A percentile compares a stretch with the other conserved stretches of the same genome.
phyloP scores from a whole-genome alignment of 2,329 filamentous ascomycete genomes.

The Plectosphaerella sp. region DNA sequence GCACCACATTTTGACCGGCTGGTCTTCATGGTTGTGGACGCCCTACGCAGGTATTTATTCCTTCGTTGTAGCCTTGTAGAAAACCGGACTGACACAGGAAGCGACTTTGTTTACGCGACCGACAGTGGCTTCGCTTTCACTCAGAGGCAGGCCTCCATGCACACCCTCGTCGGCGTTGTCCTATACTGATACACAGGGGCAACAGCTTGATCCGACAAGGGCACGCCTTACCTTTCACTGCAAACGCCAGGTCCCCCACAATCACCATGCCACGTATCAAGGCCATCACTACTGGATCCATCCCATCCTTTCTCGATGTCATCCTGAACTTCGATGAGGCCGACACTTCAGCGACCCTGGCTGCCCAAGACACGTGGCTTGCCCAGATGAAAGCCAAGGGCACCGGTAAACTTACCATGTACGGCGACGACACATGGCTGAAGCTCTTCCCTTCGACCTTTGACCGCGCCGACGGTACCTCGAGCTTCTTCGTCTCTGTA shows the following conservation, averaged over 20 bases:
- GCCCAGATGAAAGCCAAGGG: constrained; percentile 78
- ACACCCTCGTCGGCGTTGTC: background rate
- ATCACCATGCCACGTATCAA: constrained; percentile 98
- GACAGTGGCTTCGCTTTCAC: constrained; percentile 82
- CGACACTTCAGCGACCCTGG: constrained; percentile 83
- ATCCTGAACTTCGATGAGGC: constrained; percentile 95
- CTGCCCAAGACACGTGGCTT: constrained; percentile 91
- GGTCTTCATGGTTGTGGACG: constrained; percentile 97
- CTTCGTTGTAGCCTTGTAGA: background rate
- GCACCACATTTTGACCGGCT: constrained; percentile 78
- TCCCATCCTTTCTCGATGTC: constrained; percentile 96
- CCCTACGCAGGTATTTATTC: constrained; percentile 68
- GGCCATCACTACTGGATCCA: constrained; percentile 93
- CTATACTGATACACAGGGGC: no score
- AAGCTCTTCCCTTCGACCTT: constrained; percentile 93
- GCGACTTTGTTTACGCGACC: constrained; percentile 87
- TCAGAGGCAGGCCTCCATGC: constrained; percentile 58
- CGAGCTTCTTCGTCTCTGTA: constrained; percentile 96
- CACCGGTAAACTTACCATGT: constrained; percentile 80
- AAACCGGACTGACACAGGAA: constrained; percentile 30
- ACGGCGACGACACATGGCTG: constrained; percentile 96
- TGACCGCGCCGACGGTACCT: constrained; percentile 82
- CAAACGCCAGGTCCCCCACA: constrained; percentile 91
- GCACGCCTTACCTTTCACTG: constrained; percentile 85
- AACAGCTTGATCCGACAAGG: constrained; percentile 76